Evolutionary conservation across 768 basidiomycete species (phyloP).

Genomic region (Auricularia heimuer): DNA sequence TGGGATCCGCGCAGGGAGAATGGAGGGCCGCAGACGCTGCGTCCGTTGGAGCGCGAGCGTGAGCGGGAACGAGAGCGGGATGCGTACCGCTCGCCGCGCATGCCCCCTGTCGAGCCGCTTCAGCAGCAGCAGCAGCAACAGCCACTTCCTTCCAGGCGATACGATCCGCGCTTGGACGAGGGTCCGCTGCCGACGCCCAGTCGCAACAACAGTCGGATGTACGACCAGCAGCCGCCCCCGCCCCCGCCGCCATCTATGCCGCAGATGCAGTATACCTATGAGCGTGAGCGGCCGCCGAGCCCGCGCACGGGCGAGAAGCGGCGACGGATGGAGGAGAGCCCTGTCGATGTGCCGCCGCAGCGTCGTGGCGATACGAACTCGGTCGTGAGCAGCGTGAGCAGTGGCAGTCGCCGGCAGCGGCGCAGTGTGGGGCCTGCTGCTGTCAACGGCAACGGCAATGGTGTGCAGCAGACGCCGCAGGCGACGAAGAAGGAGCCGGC

Average conservation of each 20-base stretch:
- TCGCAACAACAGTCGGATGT: background rate
- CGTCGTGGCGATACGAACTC: background rate
- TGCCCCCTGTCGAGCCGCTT: background rate
- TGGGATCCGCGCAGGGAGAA: background rate
- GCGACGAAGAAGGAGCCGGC: background rate
- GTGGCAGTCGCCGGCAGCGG: background rate
- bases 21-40: background rate
- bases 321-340: background rate
- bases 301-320: slow-evolving; percentile 1
- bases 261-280: background rate
- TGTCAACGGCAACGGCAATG: background rate
- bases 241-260: background rate
- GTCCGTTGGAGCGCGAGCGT: background rate
- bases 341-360: background rate
- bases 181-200: background rate
- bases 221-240: background rate
- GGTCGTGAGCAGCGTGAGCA: background rate
- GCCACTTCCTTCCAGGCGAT: background rate
- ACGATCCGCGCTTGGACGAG: background rate
- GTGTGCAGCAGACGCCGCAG: background rate
- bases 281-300: background rate
- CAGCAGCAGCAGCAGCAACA: background rate
- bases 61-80: background rate
- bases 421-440: background rate
- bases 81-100: background rate